These are phyloP conservation scores for Pichia sp. DNA, from an alignment of 1,139 yeast genomes.

Conservation along the genomic window DNA sequence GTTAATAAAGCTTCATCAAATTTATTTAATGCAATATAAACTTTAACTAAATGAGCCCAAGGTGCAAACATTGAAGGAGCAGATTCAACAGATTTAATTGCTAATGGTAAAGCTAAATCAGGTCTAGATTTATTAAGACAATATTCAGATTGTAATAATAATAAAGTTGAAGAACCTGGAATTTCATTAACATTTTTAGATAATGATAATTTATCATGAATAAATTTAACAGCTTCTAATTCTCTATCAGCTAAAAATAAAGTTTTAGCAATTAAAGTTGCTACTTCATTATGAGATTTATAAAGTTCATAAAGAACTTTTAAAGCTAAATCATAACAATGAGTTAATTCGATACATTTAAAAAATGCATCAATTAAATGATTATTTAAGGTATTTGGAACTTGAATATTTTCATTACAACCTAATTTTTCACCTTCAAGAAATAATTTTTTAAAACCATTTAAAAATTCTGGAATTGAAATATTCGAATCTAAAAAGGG, in stretches of 20 bases:
- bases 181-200: conserved; percentile 22
- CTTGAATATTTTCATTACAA: conserved; percentile 55
- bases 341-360: conserved; percentile 43
- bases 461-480: conserved; percentile 40
- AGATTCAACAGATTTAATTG: conserved; percentile 50
- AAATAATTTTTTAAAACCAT: conserved; percentile 45
- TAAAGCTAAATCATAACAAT: conserved; percentile 41
- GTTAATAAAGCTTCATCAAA: conserved; percentile 53
- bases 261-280: conserved; percentile 42
- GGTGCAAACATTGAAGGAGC: conserved; percentile 52
- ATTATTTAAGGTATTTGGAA: conserved; percentile 46
- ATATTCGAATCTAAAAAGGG: conserved; percentile 51
- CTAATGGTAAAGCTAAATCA: conserved; percentile 49
- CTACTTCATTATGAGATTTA: conserved; percentile 38
- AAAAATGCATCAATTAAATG: conserved; percentile 51
- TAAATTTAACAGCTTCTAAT: conserved; percentile 42
- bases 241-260: conserved; percentile 45
- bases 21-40: conserved; percentile 46
- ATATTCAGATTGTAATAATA: conserved; percentile 47
- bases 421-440: conserved; percentile 53
- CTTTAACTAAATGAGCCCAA: conserved; percentile 48
- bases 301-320: conserved; percentile 39
- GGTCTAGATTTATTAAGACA: conserved; percentile 44
- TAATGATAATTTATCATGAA: conserved; percentile 38
- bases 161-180: conserved; percentile 43